A percentile compares a stretch with the other conserved stretches of the same genome.
Conservation (phyloP, 768 basidiomycete genomes). For the Termitomyces sp. region DNA sequence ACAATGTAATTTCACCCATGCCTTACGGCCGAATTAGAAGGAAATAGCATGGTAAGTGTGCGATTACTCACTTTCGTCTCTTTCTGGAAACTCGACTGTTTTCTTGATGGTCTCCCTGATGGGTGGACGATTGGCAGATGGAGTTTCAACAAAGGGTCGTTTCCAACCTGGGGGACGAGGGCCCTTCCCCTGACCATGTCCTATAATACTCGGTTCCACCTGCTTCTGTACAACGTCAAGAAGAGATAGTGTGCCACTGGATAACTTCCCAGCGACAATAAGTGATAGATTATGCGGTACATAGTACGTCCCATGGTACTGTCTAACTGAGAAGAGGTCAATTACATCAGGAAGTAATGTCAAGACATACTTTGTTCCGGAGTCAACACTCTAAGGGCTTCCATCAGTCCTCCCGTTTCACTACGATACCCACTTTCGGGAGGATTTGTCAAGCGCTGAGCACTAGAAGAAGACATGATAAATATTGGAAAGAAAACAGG, state of each 20-base stretch:
- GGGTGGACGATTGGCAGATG: conserved; percentile 60
- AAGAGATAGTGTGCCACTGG: conserved; percentile 70
- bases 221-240: conserved; percentile 79
- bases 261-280: conserved; percentile 85
- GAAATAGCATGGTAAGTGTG: neutral
- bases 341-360: neutral
- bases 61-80: conserved; percentile 72
- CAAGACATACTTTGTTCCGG: conserved; percentile 77
- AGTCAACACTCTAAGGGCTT: conserved; percentile 79
- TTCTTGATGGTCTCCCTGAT: conserved; percentile 55
- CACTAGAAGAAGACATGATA: neutral
- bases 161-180: conserved; percentile 81
- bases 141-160: conserved; percentile 89
- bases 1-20: conserved; percentile 81
- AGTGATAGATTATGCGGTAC: conserved; percentile 92
- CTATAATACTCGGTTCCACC: conserved; percentile 79
- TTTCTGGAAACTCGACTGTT: conserved; percentile 90
- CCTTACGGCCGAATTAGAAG: conserved; percentile 26
- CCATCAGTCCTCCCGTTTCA: conserved; percentile 97
- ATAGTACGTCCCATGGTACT: conserved; percentile 88
- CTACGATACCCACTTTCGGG: conserved; percentile 86
- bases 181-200: conserved; percentile 71
- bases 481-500: neutral
- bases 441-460: conserved; percentile 79
- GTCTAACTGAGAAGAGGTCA: conserved; percentile 56